Base-by-base conservation (phyloP, 1,284 basidiomycete genomes). In the Baeospora myosura region DNA sequence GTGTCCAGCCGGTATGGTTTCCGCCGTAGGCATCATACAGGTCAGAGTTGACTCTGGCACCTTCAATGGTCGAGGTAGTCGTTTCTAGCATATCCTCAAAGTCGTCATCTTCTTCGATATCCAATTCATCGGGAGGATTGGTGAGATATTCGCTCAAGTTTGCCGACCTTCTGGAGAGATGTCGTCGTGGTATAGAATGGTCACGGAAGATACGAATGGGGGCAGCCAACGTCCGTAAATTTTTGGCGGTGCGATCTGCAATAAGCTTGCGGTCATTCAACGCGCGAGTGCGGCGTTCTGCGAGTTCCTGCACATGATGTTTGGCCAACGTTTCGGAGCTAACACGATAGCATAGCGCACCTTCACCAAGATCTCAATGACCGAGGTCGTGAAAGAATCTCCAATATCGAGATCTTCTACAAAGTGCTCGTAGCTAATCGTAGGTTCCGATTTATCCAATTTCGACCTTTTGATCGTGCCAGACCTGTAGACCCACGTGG, bases 331-430 rank as follows among this genome's bases (percentile, higher is more conserved):
- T 11, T 38, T 10, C 11, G 18, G 12, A 20, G 18, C 5, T 21
- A 38, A 38, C 11, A 3, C 11, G 24, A 44, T n/a, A 20, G 25
- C 18, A 21, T n/a, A n/a, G 48, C 76, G 56, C 52, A 84, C 83
- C 64, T 78, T 83, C 53, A 87, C 82, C 33, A 87, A 66, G 26
- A 82, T 70, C 46, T 86, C 83, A 42, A 85, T 60, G 31, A 86
- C 53, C 1, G 78, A 75, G 3, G 80, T 71, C 0, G 83, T 84
- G 59, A 87, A 86, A 1, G 80, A 75, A 56, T 87, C 84, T 16
- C 81, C 82, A 21, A 70, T 70, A 53, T 85, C 80, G 31, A 88
- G 64, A 23, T 82, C 77, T 49, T 80, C 72, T 21, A 84, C 76
- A 49, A 88, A 87, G 12, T 69, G 59, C 53, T 85, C 78, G 53